phyloP scores from a whole-genome alignment of 208 protist genomes.

The Tritrichomonas foetus region DNA sequence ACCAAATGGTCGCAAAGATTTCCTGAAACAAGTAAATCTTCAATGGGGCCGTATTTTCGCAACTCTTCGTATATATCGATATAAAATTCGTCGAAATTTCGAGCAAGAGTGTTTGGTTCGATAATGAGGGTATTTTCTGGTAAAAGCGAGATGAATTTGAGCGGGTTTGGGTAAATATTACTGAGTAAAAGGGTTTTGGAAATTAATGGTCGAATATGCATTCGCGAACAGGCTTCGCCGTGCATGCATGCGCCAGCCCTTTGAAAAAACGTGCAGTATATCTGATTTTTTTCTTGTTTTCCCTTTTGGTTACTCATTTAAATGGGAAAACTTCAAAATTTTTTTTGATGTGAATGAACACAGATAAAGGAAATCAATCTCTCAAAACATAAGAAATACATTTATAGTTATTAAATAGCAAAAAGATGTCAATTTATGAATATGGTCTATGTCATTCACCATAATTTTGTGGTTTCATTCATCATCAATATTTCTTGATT shows the following conservation, averaged over 20 bases:
- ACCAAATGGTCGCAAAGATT: conserved; percentile 22
- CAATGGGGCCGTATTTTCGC: not conserved
- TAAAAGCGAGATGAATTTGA: not conserved
- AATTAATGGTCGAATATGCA: not conserved
- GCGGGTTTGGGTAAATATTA: conserved; percentile 26
- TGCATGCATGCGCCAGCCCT: conserved; percentile 8
- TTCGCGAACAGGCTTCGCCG: not conserved
- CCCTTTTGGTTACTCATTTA: too few species aligned
- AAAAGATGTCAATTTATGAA: too few species aligned
- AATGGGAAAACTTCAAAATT: too few species aligned
- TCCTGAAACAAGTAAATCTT: not conserved
- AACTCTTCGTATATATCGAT: conserved; percentile 34
- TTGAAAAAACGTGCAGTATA: conserved; percentile 19
- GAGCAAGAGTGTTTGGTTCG: not conserved
- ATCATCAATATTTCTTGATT: too few species aligned
- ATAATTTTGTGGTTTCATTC: too few species aligned
- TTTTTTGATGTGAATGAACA: too few species aligned
- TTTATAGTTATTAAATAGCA: too few species aligned
- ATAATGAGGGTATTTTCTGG: not conserved
- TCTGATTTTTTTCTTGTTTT: not conserved
- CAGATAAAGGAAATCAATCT: too few species aligned
- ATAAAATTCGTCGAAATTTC: conserved; percentile 39
- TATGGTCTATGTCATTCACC: too few species aligned
- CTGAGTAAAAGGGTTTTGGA: not conserved
- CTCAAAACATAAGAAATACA: too few species aligned